Base-by-base conservation (phyloP, 176 grass and related monocot species). In the Luzula sylvatica region DNA sequence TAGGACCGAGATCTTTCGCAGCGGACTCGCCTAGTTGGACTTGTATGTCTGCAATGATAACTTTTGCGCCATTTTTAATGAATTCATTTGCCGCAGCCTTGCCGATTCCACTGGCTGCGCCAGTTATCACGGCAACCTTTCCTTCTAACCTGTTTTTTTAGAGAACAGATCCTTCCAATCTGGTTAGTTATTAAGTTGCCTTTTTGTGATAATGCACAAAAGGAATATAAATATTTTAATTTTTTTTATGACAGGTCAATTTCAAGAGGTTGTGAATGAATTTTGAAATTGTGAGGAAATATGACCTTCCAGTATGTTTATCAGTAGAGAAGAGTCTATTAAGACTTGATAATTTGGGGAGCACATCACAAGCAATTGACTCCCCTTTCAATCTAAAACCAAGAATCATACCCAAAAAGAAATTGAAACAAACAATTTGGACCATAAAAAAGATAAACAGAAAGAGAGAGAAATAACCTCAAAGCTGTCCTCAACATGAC, bases 41-140 rank as follows among this genome's bases (percentile, higher is more conserved):
- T 49, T 83, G 72, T 17, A 90, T 38, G 46, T 90, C 86, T 8
- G 86, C 68, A 6, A 90, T 8, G 52, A 84, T 50, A 25, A 80
- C 86, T 50, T 52, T 80, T 3, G 72, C 76, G 14, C 80, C 86
- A 3, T 81, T 66, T 26, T 12, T 13, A 14, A 77, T 47, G 59
- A 84, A 90, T 57, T 83, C 75, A 0, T 51, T 14, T 0, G 86
- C 80, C 0, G 76, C 61, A 0, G 75, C 76, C 35, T 63, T 77
- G 7, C 86, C 79, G 24, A 89, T 55, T 26, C 87, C 87, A 8
- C 81, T 78, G 13, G 69, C 76, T 1, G 72, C 81, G 2, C 84
- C 78, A 15, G 78, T 90, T 47, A 90, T 74, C 14, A 90, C 40
- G 0, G 72, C 80, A 12, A 90, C 41, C 28, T 81, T 79, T 0